Evolutionary conservation across 768 basidiomycete species (phyloP).

Genomic region (Tulasnella calospora): DNA sequence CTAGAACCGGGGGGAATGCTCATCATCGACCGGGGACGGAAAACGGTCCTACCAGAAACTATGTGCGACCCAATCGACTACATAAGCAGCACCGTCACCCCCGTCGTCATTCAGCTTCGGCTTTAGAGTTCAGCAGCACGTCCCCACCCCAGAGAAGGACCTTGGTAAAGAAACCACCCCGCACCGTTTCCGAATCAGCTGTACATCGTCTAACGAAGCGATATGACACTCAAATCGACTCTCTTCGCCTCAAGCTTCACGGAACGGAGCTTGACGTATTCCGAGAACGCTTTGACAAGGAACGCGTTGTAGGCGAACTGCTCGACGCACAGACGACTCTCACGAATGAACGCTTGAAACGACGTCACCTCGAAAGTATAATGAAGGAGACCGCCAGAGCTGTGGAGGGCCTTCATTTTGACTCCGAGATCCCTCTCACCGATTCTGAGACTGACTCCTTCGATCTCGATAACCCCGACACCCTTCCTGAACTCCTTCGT

Average conservation of each 20-base stretch:
- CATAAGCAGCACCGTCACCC: neutral
- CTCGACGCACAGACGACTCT: neutral
- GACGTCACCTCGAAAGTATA: neutral
- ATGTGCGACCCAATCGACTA: neutral
- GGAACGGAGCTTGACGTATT: neutral
- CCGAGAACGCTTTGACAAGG: constrained; percentile 7
- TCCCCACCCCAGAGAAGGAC: neutral
- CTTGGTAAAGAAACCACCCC: neutral
- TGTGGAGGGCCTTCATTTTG: neutral
- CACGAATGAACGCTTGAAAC: neutral
- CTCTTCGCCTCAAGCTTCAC: neutral
- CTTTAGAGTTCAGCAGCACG: neutral
- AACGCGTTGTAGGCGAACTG: constrained; percentile 1
- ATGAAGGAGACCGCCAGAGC: neutral
- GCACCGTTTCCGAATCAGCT: neutral
- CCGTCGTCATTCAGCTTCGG: neutral
- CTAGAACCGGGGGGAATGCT: neutral
- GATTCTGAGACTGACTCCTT: neutral
- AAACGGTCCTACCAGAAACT: neutral
- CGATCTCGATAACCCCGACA: neutral
- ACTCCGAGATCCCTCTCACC: neutral
- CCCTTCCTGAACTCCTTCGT: constrained; percentile 6
- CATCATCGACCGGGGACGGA: neutral
- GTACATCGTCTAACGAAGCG: neutral
- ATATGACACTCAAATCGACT: neutral